Evolutionary conservation across 2,329 filamentous ascomycete genomes (phyloP).

Genomic region (Chalaropsis ovoidea): DNA sequence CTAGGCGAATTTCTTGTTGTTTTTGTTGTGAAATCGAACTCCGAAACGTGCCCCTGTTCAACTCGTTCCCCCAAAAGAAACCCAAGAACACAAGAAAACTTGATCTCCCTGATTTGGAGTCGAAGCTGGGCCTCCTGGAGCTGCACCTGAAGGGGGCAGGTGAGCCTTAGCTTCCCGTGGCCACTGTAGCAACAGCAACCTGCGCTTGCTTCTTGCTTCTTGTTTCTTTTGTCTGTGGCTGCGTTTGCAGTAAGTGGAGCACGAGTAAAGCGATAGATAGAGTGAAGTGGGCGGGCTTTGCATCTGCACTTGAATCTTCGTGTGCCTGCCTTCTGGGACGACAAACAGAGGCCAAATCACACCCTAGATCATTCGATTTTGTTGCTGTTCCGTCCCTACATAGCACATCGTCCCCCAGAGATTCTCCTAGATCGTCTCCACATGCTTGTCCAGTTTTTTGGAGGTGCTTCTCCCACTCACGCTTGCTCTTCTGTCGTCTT

Average conservation of each 20-base stretch:
- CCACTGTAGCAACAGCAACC: neutral
- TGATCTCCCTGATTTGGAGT: neutral
- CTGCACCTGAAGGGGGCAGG: neutral
- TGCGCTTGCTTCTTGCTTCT: neutral
- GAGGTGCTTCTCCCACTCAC: neutral
- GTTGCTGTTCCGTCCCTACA: neutral
- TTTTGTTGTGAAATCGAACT: conserved; percentile 3
- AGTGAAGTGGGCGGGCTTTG: neutral
- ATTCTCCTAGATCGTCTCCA: no score
- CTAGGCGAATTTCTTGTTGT: neutral
- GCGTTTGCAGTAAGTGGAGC: neutral
- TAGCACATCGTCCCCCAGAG: neutral
- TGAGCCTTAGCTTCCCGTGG: neutral
- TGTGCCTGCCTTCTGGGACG: neutral
- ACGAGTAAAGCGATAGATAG: neutral
- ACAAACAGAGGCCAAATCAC: neutral
- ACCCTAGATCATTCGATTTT: neutral
- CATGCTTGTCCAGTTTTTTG: neutral
- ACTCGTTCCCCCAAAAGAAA: neutral
- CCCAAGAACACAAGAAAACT: neutral
- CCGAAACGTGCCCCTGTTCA: conserved; percentile 11
- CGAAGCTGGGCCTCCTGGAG: neutral
- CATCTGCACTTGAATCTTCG: neutral
- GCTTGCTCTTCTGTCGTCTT: neutral
- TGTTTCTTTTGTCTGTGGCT: neutral